A percentile compares a stretch with the other conserved stretches of the same genome.
Conservation (phyloP, 306 rosid species). For the Hippophae rhamnoides region DNA sequence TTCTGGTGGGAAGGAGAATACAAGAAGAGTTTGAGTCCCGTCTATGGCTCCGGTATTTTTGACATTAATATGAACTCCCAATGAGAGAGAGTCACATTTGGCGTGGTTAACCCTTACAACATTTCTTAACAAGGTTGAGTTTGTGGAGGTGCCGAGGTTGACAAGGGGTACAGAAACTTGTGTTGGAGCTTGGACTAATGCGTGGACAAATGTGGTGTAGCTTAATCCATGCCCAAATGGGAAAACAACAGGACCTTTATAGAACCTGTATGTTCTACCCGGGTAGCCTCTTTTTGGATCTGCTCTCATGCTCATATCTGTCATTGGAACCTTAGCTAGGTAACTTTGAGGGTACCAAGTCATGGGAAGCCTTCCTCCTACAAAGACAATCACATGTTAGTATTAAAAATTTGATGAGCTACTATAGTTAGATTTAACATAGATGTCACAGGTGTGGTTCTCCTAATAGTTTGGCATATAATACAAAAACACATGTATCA, state of each 20-base stretch:
- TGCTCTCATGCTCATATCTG: conserved; percentile 65
- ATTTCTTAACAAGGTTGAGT: conserved; percentile 27
- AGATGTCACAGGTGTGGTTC: no score
- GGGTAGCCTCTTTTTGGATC: conserved; percentile 64
- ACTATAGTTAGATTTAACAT: no score
- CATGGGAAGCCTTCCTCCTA: conserved; percentile 50
- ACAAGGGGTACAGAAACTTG: conserved; percentile 25
- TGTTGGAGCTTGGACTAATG: conserved; percentile 38
- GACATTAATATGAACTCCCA: conserved; percentile 40
- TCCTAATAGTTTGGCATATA: no score
- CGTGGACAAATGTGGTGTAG: conserved; percentile 50
- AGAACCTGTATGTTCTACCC: conserved; percentile 83
- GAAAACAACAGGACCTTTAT: conserved; percentile 78
- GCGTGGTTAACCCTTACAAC: conserved; percentile 40
- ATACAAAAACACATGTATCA: not conserved
- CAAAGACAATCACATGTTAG: no score
- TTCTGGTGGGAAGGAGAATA: conserved; percentile 46
- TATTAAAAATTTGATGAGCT: no score
- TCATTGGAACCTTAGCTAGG: conserved; percentile 58
- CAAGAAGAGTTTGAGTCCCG: conserved; percentile 58
- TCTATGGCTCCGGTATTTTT: conserved; percentile 59
- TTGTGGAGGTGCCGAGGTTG: conserved; percentile 14
- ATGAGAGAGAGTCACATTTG: conserved; percentile 28
- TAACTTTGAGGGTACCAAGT: conserved; percentile 88
- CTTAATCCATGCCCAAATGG: conserved; percentile 78